Evolutionary conservation across 345 rosid genomes (phyloP).

Genomic region (Lumnitzera racemosa): DNA sequence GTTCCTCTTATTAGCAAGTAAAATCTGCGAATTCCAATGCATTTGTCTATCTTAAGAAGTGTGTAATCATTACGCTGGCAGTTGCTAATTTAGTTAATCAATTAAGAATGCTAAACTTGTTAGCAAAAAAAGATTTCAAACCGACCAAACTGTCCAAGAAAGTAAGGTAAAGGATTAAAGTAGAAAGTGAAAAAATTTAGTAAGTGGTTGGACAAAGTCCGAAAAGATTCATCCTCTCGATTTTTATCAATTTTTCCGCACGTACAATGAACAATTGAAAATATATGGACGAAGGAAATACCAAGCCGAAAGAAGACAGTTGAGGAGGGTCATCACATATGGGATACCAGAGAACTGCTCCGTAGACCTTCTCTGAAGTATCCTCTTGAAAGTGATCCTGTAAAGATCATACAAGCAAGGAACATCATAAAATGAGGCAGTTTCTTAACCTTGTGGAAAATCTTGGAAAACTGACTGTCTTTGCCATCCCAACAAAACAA

Average conservation of each 20-base stretch:
- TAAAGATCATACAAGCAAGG: not conserved
- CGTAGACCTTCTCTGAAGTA: slow-evolving; percentile 53
- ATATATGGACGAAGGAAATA: slow-evolving; percentile 7
- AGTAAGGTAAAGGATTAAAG: not conserved
- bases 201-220: not conserved
- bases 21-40: not conserved
- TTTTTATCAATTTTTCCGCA: too few species aligned
- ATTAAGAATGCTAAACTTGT: too few species aligned
- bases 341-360: slow-evolving; percentile 98
- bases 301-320: slow-evolving; percentile 98
- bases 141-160: not conserved
- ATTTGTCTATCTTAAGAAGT: too few species aligned
- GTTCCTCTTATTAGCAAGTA: not conserved
- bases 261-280: too few species aligned
- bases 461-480: too few species aligned
- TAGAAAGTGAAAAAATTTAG: not conserved
- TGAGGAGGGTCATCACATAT: slow-evolving; percentile 88
- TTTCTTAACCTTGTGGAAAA: not conserved
- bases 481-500: too few species aligned
- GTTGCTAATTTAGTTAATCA: too few species aligned
- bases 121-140: too few species aligned
- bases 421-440: not conserved
- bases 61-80: too few species aligned
- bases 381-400: slow-evolving; percentile 90
- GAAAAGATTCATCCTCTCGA: too few species aligned